Conservation (phyloP, 1,284 basidiomycete genomes). For the Cutaneotrichosporon cutaneum region DNA sequence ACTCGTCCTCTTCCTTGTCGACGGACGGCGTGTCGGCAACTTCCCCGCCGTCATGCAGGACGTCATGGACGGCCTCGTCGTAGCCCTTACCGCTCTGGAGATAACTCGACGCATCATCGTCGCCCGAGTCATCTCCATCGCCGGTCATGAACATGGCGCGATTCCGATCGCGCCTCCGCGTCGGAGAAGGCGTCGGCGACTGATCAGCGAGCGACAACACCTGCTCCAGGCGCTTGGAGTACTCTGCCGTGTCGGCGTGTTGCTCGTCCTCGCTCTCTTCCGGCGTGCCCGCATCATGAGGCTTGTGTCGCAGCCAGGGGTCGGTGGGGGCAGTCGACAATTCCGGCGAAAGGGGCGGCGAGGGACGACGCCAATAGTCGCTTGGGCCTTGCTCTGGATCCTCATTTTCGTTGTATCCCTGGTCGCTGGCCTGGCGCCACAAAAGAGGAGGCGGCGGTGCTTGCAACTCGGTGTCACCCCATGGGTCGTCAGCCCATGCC, state of each 20-base stretch:
- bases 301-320: slow-evolving; percentile 14
- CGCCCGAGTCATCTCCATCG: slow-evolving; percentile 8
- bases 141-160: neutral
- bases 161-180: slow-evolving; percentile 8
- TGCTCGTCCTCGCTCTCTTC: slow-evolving; percentile 14
- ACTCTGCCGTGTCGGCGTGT: slow-evolving; percentile 19
- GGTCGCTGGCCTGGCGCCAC: slow-evolving; percentile 20
- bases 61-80: slow-evolving; percentile 25
- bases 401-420: slow-evolving; percentile 10
- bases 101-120: slow-evolving; percentile 32
- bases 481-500: neutral
- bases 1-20: slow-evolving; percentile 38
- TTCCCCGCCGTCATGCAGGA: slow-evolving; percentile 23
- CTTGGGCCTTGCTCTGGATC: slow-evolving; percentile 24
- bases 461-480: slow-evolving; percentile 4
- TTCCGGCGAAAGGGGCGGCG: slow-evolving; percentile 12
- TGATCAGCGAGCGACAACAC: slow-evolving; percentile 17
- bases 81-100: slow-evolving; percentile 20
- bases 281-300: neutral
- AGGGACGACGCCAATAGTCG: slow-evolving; percentile 27
- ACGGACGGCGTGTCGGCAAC: slow-evolving; percentile 2
- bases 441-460: slow-evolving; percentile 9
- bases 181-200: slow-evolving; percentile 14
- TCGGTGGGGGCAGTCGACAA: slow-evolving; percentile 1
- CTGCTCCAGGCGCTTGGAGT: slow-evolving; percentile 24